Percentiles rank a stretch among this genome's conserved stretches.
phyloP scores from a whole-genome alignment of 164 flowering plant species.

The Houttuynia cordata region DNA sequence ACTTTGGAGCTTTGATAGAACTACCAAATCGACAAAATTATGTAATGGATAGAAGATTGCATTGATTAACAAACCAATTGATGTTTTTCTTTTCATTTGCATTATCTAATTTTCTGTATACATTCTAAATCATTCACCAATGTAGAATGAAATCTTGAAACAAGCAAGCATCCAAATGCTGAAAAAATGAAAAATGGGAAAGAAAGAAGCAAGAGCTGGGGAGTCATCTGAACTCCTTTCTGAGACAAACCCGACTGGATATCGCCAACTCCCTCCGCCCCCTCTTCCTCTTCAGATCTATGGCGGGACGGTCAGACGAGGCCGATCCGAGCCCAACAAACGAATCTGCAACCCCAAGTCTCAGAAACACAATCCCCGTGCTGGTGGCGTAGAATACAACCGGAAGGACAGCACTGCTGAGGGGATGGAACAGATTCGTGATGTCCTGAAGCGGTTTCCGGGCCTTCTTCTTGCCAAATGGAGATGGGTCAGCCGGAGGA shows the following conservation, averaged over 20 bases:
- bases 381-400: background rate
- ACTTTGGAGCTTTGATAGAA: too few relatives aligned
- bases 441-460: constrained; percentile 10
- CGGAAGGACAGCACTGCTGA: background rate
- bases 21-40: too few relatives aligned
- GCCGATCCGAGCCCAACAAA: background rate
- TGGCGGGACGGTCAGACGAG: background rate
- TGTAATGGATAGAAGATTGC: too few relatives aligned
- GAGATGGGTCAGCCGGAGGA: background rate
- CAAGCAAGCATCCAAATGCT: too few relatives aligned
- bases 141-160: too few relatives aligned
- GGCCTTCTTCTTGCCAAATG: background rate
- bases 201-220: too few relatives aligned
- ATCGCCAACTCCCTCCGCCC: background rate
- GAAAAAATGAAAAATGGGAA: too few relatives aligned
- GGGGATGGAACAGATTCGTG: constrained; percentile 3
- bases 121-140: too few relatives aligned
- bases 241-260: constrained; percentile 3
- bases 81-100: too few relatives aligned
- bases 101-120: too few relatives aligned
- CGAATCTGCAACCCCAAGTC: background rate
- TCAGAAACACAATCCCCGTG: background rate
- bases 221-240: constrained; percentile 17
- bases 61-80: too few relatives aligned
- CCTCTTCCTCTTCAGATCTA: constrained; percentile 8